Base-by-base conservation (phyloP, 306 rosid species). In the Prunus fruticosa region DNA sequence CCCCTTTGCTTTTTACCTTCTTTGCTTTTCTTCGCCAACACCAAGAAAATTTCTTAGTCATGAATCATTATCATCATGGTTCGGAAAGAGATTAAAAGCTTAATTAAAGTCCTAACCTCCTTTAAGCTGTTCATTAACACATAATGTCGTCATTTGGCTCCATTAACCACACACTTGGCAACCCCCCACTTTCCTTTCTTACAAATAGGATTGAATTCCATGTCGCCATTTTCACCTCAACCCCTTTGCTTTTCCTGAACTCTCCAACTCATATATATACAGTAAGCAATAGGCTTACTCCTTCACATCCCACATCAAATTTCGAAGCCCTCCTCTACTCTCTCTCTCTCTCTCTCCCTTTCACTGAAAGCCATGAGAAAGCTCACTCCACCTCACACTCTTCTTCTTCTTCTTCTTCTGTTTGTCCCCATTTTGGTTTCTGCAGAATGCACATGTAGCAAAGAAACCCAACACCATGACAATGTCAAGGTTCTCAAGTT, bases 401-500 rank as follows among this genome's bases (percentile, higher is more conserved):
- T 82, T 41, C 67, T 75, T 75, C 67, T 54, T 43, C 56, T 78
- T 52, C 84, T 76, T 56, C 83, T 60, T 11, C 56, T 60, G 25
- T 9, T 61, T 56, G 76, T 50, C 25, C 88, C 85, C 65, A 43
- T 77, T 57, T 41, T 64, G 22, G 86, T 74, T 75, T 80, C 70
- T 8, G 81, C 84, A 46, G 69, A 81, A 82, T 81, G 82, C 71
- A 65, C 28, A 0, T 76, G 79, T 47, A 88, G 67, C 18, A 46
- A 15, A 23, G 76, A 72, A 52, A 62, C 57, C 15, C 71, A 34
- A 38, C 34, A 73, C 61, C 76, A 77, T 6, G 83, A 79, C 46
- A 79, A 22, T 64, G 78, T 85, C 32, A 45, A 75, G 49, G 88
- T 88, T 64, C 78, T 84, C 18, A 83, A 79, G 62, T 84, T 75